Conservation (phyloP, 495 filamentous ascomycete genomes). For the Podospora pseudoanserina region DNA sequence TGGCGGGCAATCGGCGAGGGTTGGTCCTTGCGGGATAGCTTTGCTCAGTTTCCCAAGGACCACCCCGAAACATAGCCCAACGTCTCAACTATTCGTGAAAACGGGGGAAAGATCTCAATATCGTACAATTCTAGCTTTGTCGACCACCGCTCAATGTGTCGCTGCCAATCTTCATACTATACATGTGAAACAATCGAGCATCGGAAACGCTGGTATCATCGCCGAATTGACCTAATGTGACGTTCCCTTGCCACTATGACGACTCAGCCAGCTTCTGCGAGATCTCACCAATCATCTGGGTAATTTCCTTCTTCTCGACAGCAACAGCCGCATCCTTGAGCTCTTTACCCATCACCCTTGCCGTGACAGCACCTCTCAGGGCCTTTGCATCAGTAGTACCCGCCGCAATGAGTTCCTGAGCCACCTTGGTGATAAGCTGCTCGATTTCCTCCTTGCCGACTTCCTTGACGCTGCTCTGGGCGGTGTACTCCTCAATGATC, state of each 20-base stretch:
- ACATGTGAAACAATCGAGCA: neutral
- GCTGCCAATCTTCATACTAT: neutral
- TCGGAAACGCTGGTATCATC: neutral
- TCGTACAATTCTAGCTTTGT: neutral
- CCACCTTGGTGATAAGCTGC: conserved; percentile 34
- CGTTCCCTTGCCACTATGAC: neutral
- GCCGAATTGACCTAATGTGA: no score
- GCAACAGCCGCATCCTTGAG: conserved; percentile 39
- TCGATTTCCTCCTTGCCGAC: conserved; percentile 42
- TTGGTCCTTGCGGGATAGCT: neutral
- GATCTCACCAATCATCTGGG: conserved; percentile 17
- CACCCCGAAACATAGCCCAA: neutral
- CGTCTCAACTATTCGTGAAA: neutral
- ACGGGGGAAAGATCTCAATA: neutral
- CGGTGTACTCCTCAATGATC: conserved; percentile 49
- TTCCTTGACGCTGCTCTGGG: conserved; percentile 40
- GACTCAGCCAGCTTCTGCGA: conserved; percentile 36
- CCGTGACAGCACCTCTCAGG: conserved; percentile 15
- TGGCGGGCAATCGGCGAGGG: neutral
- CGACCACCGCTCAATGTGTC: neutral
- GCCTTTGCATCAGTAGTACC: conserved; percentile 21
- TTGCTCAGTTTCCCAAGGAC: neutral
- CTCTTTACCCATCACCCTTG: conserved; percentile 10
- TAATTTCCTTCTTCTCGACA: conserved; percentile 29
- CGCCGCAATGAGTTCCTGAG: conserved; percentile 32